Conservation (phyloP, 2,329 filamentous ascomycete genomes). For the Diaporthe ampelina region DNA sequence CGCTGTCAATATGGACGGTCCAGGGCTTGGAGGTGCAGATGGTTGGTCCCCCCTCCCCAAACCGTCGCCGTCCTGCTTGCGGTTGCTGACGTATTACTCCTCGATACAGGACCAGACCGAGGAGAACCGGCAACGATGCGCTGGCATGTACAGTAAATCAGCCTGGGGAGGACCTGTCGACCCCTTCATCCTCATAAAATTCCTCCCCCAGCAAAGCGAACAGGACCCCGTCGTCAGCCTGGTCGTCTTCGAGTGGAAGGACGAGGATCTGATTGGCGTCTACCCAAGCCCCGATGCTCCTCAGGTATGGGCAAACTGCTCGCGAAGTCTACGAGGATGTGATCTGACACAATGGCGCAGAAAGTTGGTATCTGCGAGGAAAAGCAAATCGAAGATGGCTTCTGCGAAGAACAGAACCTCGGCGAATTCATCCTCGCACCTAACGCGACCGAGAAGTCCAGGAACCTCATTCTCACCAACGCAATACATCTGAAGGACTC, state of each 20-base stretch:
- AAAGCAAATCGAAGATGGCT: constrained; percentile 74
- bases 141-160: constrained; percentile 91
- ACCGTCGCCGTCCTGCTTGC: background rate
- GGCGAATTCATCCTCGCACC: constrained; percentile 87
- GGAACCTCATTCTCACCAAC: constrained; percentile 80
- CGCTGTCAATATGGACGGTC: constrained; percentile 67
- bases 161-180: constrained; percentile 90
- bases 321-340: background rate
- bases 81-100: constrained; percentile 34
- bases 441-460: constrained; percentile 80
- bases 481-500: constrained; percentile 86
- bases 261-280: constrained; percentile 83
- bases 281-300: constrained; percentile 66
- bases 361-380: constrained; percentile 78
- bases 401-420: constrained; percentile 83
- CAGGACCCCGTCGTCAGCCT: constrained; percentile 85
- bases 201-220: constrained; percentile 72
- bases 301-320: constrained; percentile 59
- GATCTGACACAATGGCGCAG: constrained; percentile 52
- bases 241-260: constrained; percentile 94
- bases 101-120: constrained; percentile 77
- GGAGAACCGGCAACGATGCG: constrained; percentile 85
- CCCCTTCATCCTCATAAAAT: constrained; percentile 90
- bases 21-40: constrained; percentile 71
- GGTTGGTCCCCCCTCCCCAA: constrained; percentile 55